A percentile compares a stretch with the other conserved stretches of the same genome.
These are phyloP conservation scores for Pyricularia grisea DNA, from an alignment of 2,329 filamentous ascomycete species.

Conservation along the genomic window DNA sequence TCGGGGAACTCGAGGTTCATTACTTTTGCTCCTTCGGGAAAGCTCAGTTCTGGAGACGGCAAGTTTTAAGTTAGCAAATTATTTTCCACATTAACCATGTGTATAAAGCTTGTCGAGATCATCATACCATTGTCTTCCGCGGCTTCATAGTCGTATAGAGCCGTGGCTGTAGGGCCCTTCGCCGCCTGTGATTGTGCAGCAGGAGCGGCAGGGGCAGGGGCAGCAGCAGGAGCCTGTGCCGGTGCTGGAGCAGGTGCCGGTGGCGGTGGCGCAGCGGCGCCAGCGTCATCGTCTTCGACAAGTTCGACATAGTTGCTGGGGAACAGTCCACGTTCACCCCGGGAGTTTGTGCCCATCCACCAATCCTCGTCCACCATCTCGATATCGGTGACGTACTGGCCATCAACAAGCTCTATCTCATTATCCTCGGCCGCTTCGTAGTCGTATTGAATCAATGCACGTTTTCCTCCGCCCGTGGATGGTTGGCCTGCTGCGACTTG, in stretches of 20 bases:
- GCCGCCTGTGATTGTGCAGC: slow-evolving; percentile 21
- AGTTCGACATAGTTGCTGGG: slow-evolving; percentile 96
- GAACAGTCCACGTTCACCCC: slow-evolving; percentile 82
- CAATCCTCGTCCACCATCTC: slow-evolving; percentile 98
- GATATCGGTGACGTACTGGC: slow-evolving; percentile 81
- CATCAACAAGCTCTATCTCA: slow-evolving; percentile 83
- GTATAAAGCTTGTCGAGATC: background rate
- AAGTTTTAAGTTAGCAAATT: slow-evolving; percentile 23
- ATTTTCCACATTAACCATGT: background rate
- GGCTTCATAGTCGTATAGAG: slow-evolving; percentile 92
- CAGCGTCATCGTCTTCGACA: slow-evolving; percentile 47
- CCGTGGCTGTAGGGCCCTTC: slow-evolving; percentile 61
- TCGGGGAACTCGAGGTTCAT: slow-evolving; percentile 87
- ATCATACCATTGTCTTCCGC: slow-evolving; percentile 78
- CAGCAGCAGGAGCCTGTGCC: slow-evolving; percentile 17
- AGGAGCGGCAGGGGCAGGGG: slow-evolving; percentile 22
- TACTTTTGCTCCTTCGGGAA: slow-evolving; percentile 81
- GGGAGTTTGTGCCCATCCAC: slow-evolving; percentile 91
- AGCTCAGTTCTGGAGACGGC: slow-evolving; percentile 51
- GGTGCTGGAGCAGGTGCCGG: slow-evolving; percentile 16
- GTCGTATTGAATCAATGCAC: slow-evolving; percentile 80
- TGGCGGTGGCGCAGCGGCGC: slow-evolving; percentile 17
- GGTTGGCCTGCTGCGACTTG: slow-evolving; percentile 23
- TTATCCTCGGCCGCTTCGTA: slow-evolving; percentile 98
- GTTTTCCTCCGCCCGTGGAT: slow-evolving; percentile 40